Conservation (phyloP, 139 green algal species). For the Picochlorum sp. region DNA sequence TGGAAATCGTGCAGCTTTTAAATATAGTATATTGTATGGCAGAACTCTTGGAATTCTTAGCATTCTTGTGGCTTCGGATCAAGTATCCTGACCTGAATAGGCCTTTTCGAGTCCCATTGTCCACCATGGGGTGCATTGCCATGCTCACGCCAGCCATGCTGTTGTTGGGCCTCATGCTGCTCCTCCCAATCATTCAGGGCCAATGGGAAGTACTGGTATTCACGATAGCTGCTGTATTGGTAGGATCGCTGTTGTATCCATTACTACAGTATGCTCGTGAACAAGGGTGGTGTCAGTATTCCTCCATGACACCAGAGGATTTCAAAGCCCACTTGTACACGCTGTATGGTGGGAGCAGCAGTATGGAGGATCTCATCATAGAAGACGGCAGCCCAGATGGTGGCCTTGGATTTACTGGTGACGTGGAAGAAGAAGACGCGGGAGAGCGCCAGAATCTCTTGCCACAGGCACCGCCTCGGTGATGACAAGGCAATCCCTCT, state of each 20-base stretch:
- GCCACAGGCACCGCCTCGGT: no score
- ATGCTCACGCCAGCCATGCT: constrained; percentile 69
- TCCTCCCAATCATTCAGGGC: constrained; percentile 39
- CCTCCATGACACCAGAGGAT: constrained; percentile 12
- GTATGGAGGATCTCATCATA: neutral
- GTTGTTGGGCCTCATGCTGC: constrained; percentile 59
- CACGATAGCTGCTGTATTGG: constrained; percentile 28
- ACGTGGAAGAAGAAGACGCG: neutral
- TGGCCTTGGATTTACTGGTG: no score
- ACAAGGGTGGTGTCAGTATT: constrained; percentile 16
- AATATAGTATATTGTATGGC: constrained; percentile 94
- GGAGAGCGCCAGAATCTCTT: no score
- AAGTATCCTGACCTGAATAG: constrained; percentile 34
- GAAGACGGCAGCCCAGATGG: neutral
- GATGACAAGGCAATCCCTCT: no score
- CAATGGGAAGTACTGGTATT: constrained; percentile 37
- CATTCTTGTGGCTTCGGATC: constrained; percentile 80
- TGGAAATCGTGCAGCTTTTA: constrained; percentile 83
- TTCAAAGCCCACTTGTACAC: constrained; percentile 12
- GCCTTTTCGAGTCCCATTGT: constrained; percentile 66
- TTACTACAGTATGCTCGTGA: constrained; percentile 38
- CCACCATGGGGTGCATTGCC: constrained; percentile 52
- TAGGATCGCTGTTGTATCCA: constrained; percentile 60
- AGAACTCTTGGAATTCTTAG: constrained; percentile 91
- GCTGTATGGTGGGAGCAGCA: neutral